Evolutionary conservation across 257 asterid genomes (phyloP).

Genomic region (Przewalskia tangutica): DNA sequence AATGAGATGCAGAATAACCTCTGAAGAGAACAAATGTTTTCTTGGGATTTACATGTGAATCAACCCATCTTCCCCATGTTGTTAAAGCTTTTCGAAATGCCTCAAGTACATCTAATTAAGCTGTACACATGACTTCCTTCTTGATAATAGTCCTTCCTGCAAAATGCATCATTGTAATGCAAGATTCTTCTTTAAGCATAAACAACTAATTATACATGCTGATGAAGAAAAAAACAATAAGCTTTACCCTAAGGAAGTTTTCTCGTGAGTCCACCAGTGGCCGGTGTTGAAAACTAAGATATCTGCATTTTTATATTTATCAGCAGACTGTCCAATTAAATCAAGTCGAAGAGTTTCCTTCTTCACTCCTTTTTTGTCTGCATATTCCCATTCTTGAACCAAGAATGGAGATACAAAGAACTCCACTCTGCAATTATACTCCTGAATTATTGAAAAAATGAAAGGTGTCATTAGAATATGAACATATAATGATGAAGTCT

Average conservation of each 20-base stretch:
- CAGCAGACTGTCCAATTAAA: conserved; percentile 32
- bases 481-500: background rate
- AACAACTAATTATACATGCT: background rate
- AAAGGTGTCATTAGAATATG: background rate
- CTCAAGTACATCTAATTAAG: conserved; percentile 43
- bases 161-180: background rate
- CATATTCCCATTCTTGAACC: conserved; percentile 62
- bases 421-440: conserved; percentile 46
- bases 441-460: conserved; percentile 25
- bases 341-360: conserved; percentile 74
- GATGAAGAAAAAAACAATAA: background rate
- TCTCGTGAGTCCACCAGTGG: conserved; percentile 88
- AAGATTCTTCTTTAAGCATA: background rate
- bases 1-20: conserved; percentile 64
- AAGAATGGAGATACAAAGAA: conserved; percentile 59
- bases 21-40: conserved; percentile 56
- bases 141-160: conserved; percentile 63
- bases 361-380: conserved; percentile 27
- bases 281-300: conserved; percentile 65
- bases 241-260: conserved; percentile 50
- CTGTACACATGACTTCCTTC: conserved; percentile 57
- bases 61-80: conserved; percentile 71
- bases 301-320: conserved; percentile 44
- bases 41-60: conserved; percentile 36
- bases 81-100: conserved; percentile 59